Evolutionary conservation across 208 protist species (phyloP), one percentile per base, ranked within the genome.

Genomic region (Leishmania tropica): DNA sequence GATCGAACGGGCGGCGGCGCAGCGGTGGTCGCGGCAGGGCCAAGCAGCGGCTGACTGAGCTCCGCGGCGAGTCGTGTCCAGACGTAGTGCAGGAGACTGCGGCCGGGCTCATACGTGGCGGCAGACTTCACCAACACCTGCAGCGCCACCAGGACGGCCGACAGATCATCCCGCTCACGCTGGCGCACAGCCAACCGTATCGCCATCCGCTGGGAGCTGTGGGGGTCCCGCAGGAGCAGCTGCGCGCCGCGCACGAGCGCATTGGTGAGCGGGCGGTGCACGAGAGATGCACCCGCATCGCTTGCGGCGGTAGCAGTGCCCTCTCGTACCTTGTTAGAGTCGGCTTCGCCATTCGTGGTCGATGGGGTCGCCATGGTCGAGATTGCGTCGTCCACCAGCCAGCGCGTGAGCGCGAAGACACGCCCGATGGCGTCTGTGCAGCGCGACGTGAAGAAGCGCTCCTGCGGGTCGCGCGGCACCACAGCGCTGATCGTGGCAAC

Each of bases 361-460:
- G 2, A 17, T 42, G 45, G 17, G 45, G 45, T 53, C 45, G 5
- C 45, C 70, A 51, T 54, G 11, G 24, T 54, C 70, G 13, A 45
- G 48, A 80, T 67, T 3, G 62, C 62, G 67, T 47, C 37, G n/a
- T 76, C 67, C 17, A 83, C 42, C 42, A 88, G 74, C 31, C 54
- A 73, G 17, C 48, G 54, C 28, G 78, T 81, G 11, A 53, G 42
- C 35, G 76, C 64, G n/a, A 83, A 56, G 42, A 81, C 45, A 24
- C 58, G 48, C 8, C 75, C 75, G 5, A 88, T 54, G 58, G 84
- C 81, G 24, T 79, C 78, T n/a, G 17, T 51, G 40, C 85, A 84
- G 37, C 75, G 85, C 40, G 79, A 81, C n/a, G 62, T 85, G 71
- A 93, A 95, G 74, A 91, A 87, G 64, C 88, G 78, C 31, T 86